Evolutionary conservation across 108 stramenopile genomes (phyloP).

Genomic region (Phaeodactylum tricornutum): DNA sequence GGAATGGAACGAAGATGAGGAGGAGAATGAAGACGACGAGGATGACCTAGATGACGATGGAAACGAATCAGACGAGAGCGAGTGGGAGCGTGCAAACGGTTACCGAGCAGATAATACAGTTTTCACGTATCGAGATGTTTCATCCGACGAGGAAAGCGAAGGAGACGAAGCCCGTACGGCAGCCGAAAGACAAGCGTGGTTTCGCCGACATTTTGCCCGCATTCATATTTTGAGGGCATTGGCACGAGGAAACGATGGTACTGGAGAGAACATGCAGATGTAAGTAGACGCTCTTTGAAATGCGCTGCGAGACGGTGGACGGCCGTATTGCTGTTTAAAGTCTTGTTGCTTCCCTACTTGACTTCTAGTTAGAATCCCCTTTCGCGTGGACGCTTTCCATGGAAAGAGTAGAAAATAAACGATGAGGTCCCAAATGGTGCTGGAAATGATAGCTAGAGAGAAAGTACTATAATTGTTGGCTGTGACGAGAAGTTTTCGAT

Average conservation of each 20-base stretch:
- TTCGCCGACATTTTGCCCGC: slow-evolving; percentile 35
- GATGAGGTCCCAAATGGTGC: too few species aligned
- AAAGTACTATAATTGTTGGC: too few species aligned
- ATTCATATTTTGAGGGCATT: slow-evolving; percentile 39
- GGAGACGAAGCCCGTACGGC: neutral
- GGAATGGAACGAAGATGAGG: slow-evolving; percentile 23
- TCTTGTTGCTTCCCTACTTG: too few species aligned
- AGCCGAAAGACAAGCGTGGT: slow-evolving; percentile 18
- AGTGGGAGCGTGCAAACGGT: slow-evolving; percentile 15
- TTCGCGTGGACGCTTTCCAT: too few species aligned
- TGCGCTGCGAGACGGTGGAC: too few species aligned
- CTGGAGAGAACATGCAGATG: neutral
- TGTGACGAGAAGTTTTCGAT: too few species aligned
- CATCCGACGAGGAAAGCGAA: slow-evolving; percentile 23
- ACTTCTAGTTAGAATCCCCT: too few species aligned
- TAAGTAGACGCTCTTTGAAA: too few species aligned
- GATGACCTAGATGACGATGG: slow-evolving; percentile 21
- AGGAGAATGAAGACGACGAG: slow-evolving; percentile 16
- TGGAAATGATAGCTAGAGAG: too few species aligned
- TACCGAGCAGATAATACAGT: slow-evolving; percentile 9
- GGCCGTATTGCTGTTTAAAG: too few species aligned
- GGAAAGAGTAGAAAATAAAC: too few species aligned
- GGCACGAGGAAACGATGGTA: slow-evolving; percentile 12
- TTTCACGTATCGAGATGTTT: slow-evolving; percentile 6
- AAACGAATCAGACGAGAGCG: slow-evolving; percentile 15